Evolutionary conservation across 2,329 filamentous ascomycete species (phyloP), one percentile per base, ranked within the genome.

Genomic region (Cladobotryum mycophilum): DNA sequence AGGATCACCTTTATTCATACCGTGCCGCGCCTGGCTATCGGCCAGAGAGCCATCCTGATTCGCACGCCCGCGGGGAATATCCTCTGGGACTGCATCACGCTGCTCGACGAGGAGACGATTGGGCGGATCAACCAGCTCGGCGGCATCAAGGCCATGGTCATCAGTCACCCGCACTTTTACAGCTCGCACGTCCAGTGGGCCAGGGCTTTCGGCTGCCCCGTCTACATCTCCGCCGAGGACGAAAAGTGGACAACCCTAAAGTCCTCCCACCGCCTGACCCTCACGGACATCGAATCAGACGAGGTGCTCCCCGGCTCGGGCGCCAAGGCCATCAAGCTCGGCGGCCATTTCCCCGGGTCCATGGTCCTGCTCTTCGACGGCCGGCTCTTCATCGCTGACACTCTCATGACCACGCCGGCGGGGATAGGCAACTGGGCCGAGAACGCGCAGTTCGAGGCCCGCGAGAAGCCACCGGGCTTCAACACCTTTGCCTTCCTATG

Each of bases 101-200:
- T 82, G 56, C 70, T 93, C 3, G 85, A 91, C 62, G 67, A 76
- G 1, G 75, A 75, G 3, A 91, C 87, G 0, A 67, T 87, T 0
- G 62, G 68, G 1, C 64, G 67, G 50, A 80, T 92, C 58, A 73
- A 77, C 5, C 63, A 61, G 0, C 71, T 82, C 6, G 88, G 88
- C 41, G 86, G 86, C 0, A 61, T 95, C 12, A 71, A 72, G 34
- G 87, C 84, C 0, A 90, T 93, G 42, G 82, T 82, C 57, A 88
- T 91, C 55, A 84, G 79, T 11, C 87, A 95, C 67, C 89, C 89
- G 47, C 89, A 95, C 64, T 95, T 88, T 68, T 93, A 88, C 68
- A 83, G 82, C 13, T 86, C 87, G 3, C 85, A 89, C 64, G 66
- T 87, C 1, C 80, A 85, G 57, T 95, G 89, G 88, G 84, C 85